Conservation (phyloP, 2,329 filamentous ascomycete species). For the Calonectria pauciramosa region DNA sequence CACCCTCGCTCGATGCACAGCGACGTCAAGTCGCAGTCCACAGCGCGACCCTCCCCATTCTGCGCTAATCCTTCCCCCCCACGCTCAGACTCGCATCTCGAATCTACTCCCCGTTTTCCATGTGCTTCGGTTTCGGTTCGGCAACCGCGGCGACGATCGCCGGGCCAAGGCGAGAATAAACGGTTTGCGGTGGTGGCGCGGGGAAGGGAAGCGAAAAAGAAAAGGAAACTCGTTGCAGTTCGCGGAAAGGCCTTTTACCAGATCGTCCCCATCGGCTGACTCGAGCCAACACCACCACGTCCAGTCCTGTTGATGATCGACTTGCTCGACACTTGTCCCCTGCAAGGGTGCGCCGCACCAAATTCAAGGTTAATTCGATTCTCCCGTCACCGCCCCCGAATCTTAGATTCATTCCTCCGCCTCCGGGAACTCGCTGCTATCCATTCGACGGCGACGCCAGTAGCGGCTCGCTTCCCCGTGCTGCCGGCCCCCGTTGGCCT, state of each 20-base stretch:
- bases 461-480: constrained; percentile 13
- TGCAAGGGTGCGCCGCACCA: constrained; percentile 17
- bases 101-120: not conserved
- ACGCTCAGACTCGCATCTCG: constrained; percentile 1
- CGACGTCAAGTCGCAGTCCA: constrained; percentile 19
- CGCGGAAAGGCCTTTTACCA: not conserved
- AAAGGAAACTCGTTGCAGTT: not conserved
- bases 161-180: not conserved
- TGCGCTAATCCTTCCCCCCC: constrained; percentile 3
- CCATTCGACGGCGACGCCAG: not conserved
- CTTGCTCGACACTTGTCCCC: constrained; percentile 11
- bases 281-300: not conserved
- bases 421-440: not conserved
- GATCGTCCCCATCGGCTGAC: constrained; percentile 2
- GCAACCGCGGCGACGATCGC: constrained; percentile 1
- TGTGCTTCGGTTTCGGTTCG: constrained; percentile 14
- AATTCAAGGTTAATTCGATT: constrained; percentile 29
- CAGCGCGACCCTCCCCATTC: not conserved
- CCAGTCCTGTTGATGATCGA: constrained; percentile 7
- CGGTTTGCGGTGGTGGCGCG: not conserved
- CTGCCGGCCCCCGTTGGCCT: not conserved
- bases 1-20: constrained; percentile 7
- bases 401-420: constrained; percentile 16
- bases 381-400: constrained; percentile 13
- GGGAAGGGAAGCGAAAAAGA: not conserved